Evolutionary conservation across 768 basidiomycete species (phyloP).

Genomic region (Tulasnella sp.): DNA sequence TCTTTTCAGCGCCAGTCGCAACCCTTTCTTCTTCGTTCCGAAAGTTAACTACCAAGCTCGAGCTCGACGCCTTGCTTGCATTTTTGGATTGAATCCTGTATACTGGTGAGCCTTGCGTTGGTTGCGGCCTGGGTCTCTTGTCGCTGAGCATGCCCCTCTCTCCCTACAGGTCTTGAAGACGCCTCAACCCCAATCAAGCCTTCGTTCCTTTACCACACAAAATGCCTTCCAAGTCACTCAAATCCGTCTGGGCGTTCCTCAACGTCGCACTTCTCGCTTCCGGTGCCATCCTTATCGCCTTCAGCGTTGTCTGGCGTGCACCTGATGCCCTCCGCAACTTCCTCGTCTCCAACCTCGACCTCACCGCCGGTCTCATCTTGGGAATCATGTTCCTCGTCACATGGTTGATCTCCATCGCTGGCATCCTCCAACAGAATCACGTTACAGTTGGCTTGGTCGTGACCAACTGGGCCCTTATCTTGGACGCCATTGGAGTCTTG

Average conservation of each 20-base stretch:
- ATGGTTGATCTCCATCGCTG: constrained; percentile 65
- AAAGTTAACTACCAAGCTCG: not conserved
- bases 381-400: constrained; percentile 66
- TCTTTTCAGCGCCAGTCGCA: constrained; percentile 11
- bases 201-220: constrained; percentile 20
- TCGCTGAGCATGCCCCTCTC: not conserved
- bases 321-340: constrained; percentile 70
- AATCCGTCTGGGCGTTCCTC: constrained; percentile 68
- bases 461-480: constrained; percentile 70
- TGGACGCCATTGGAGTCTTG: constrained; percentile 58
- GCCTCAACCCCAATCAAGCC: not conserved
- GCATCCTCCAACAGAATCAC: constrained; percentile 66
- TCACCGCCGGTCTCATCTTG: constrained; percentile 70
- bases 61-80: constrained; percentile 1
- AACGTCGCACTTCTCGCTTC: constrained; percentile 68
- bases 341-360: constrained; percentile 55
- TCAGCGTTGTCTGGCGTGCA: constrained; percentile 68
- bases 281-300: constrained; percentile 58
- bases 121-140: not conserved
- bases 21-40: constrained; percentile 10
- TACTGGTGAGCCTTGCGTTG: not conserved
- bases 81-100: not conserved
- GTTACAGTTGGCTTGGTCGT: constrained; percentile 65
- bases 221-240: constrained; percentile 71
- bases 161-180: not conserved